Percentiles rank a stretch among this genome's conserved stretches.
These are phyloP conservation scores for Emergomyces pasteurianus DNA, from an alignment of 2,329 filamentous ascomycete genomes.

Conservation along the genomic window DNA sequence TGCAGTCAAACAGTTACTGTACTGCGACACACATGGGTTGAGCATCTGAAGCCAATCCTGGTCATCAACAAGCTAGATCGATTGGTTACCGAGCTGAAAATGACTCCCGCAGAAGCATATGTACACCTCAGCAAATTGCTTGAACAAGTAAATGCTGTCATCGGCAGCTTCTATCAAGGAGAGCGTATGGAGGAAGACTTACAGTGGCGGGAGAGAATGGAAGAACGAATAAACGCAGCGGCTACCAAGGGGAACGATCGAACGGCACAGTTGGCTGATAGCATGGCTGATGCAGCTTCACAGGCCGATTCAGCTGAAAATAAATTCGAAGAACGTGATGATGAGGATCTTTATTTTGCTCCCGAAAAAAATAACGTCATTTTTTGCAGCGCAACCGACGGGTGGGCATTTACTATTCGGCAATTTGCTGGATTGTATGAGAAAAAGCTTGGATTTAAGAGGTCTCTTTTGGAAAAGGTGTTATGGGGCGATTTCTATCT, in stretches of 20 bases:
- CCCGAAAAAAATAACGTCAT: constrained; percentile 99
- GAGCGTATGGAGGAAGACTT: constrained; percentile 98
- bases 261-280: constrained; percentile 25
- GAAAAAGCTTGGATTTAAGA: constrained; percentile 92
- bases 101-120: constrained; percentile 83
- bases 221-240: constrained; percentile 66
- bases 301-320: constrained; percentile 38
- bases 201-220: constrained; percentile 87
- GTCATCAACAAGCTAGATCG: constrained; percentile 99
- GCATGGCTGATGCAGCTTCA: constrained; percentile 40
- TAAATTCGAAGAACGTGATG: constrained; percentile 78
- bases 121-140: constrained; percentile 77
- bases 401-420: constrained; percentile 96
- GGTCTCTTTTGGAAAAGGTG: constrained; percentile 76
- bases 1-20: constrained; percentile 98
- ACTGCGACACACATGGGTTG: constrained; percentile 84
- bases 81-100: constrained; percentile 83
- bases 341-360: constrained; percentile 95
- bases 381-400: constrained; percentile 92
- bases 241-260: constrained; percentile 48
- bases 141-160: constrained; percentile 92
- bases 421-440: constrained; percentile 92
- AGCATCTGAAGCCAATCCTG: constrained; percentile 85
- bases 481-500: constrained; percentile 96
- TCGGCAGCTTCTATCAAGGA: constrained; percentile 94